Evolutionary conservation across 306 rosid species (phyloP).

Genomic region (Cucurbita argyrosperma): DNA sequence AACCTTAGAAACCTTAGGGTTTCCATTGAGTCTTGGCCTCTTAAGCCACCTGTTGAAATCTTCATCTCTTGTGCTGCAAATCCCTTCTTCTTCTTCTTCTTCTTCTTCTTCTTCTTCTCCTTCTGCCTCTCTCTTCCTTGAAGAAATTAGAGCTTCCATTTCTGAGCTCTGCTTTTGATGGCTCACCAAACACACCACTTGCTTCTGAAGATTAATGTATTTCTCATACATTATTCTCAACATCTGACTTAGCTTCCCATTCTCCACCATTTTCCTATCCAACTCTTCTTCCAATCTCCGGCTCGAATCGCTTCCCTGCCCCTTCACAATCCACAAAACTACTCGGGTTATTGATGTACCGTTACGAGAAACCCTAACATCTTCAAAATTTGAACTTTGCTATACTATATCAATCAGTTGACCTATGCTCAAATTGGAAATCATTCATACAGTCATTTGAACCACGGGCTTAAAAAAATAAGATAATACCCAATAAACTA

Average conservation of each 20-base stretch:
- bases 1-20: slow-evolving; percentile 38
- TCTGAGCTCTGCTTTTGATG: slow-evolving; percentile 4
- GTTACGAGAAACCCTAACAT: no score
- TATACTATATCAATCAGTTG: no score
- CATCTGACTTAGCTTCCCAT: slow-evolving; percentile 34
- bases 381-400: no score
- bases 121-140: slow-evolving; percentile 43
- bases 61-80: slow-evolving; percentile 28
- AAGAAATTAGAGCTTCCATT: not conserved
- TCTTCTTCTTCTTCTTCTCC: slow-evolving; percentile 8
- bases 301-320: not conserved
- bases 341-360: no score
- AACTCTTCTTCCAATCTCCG: slow-evolving; percentile 31
- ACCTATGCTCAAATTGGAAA: no score
- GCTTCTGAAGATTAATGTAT: slow-evolving; percentile 28
- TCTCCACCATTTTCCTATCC: slow-evolving; percentile 40
- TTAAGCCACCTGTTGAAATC: slow-evolving; percentile 22
- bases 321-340: no score
- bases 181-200: slow-evolving; percentile 22
- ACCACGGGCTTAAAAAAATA: no score
- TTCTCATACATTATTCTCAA: slow-evolving; percentile 26
- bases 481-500: no score
- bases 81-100: not conserved
- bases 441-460: no score
- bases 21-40: slow-evolving; percentile 15